Percentiles rank a stretch among this genome's conserved stretches.
phyloP scores from a whole-genome alignment of 768 basidiomycete species.

The Mycena galopus region DNA sequence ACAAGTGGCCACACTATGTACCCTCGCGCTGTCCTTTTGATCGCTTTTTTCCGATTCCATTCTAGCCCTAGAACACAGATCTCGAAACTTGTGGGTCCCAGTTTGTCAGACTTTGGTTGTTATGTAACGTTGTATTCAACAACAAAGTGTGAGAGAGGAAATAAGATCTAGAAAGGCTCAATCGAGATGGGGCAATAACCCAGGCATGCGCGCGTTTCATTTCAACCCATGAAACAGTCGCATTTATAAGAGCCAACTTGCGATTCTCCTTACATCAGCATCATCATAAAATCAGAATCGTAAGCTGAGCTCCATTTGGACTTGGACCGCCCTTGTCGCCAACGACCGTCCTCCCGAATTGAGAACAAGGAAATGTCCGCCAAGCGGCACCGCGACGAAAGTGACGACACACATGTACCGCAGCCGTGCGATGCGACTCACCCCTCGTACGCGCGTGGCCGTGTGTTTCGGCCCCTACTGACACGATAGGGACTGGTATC shows the following conservation, averaged over 20 bases:
- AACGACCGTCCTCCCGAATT: background rate
- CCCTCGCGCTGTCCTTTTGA: background rate
- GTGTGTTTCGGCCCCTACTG: conserved; percentile 20
- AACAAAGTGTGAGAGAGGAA: background rate
- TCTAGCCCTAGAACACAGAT: background rate
- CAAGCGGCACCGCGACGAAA: conserved; percentile 50
- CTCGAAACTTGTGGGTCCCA: conserved; percentile 29
- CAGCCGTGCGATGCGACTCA: conserved; percentile 29
- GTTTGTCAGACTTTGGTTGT: background rate
- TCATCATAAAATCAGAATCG: no score
- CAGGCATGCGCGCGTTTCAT: no score
- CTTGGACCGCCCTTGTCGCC: background rate
- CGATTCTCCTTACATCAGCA: background rate
- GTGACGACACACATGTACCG: conserved; percentile 46
- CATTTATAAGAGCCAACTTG: no score
- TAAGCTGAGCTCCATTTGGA: background rate
- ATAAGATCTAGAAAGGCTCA: background rate
- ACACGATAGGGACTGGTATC: background rate
- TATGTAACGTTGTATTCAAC: background rate
- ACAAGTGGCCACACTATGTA: conserved; percentile 18
- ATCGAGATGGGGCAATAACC: background rate
- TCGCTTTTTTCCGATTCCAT: conserved; percentile 6
- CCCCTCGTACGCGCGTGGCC: conserved; percentile 23
- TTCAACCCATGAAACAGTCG: no score
- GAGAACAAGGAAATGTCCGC: conserved; percentile 21